Evolutionary conservation across 2,329 filamentous ascomycete species (phyloP), one percentile per base, ranked within the genome.

Genomic region (Polytolypa hystricis): DNA sequence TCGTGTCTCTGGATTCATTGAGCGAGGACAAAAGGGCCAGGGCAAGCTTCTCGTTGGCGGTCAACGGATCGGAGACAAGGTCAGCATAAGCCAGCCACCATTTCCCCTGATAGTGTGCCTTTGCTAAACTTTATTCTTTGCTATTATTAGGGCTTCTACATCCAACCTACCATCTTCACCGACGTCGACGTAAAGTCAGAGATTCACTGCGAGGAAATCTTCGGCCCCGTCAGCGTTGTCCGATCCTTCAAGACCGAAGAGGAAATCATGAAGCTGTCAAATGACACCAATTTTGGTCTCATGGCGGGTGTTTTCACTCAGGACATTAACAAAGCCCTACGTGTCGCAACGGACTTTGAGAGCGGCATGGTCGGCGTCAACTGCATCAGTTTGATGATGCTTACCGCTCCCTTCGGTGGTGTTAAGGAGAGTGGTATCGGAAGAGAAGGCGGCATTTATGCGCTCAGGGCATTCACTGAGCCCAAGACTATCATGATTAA

Each of bases 1-100:
- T 67, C 80, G 84, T 48, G 86, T 93, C 66, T 89, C 91, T 83
- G 70, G 66, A 51, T 79, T 78, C 64, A 81, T 81, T 51, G 64
- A 89, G 57, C 67, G 73, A 45, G 78, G 78, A 42, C 80, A 80
- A 65, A 66, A 74, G 46, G 69, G 30, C n/a, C 26, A 60, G 40
- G 47, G 48, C 8, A 49, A 43, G 17, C 42, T 58, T 12, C 37
- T 49, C 4, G 38, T 50, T 5, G 55, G 56, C 18, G 54, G 55
- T 2, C n/a, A 37, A 14, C 27, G 27, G 18, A 29, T 40, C 33
- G 43, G 5, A 43, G 8, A 30, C 3, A 30, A 30, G 28, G 28
- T 30, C 11, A 9, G 28, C 14, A 30, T n/a, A 12, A n/a, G n/a
- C 23, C 23, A 9, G 23, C 23, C 23, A 26, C n/a, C n/a, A n/a